These are phyloP conservation scores for Stentor coeruleus DNA, from an alignment of 73 alveolate genomes.

Conservation along the genomic window DNA sequence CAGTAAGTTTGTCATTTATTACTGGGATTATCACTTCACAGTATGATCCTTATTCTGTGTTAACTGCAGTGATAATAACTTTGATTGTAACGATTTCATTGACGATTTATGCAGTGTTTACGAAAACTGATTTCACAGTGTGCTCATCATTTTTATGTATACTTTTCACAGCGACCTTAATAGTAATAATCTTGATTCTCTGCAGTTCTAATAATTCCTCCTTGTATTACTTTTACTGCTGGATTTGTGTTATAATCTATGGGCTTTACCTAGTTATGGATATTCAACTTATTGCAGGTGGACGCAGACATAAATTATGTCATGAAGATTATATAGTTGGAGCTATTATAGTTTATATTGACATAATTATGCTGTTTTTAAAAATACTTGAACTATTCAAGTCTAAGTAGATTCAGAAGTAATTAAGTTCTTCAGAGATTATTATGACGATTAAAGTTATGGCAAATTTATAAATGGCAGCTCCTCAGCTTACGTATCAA, in stretches of 20 bases:
- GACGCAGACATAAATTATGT: constrained; percentile 46
- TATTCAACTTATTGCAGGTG: constrained; percentile 55
- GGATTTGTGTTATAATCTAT: constrained; percentile 42
- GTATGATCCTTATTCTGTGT: constrained; percentile 57
- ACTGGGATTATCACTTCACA: constrained; percentile 39
- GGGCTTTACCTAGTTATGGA: constrained; percentile 70
- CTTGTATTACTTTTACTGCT: constrained; percentile 33
- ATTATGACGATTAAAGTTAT: too few relatives aligned
- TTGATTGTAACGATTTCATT: constrained; percentile 36
- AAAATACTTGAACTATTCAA: constrained; percentile 29
- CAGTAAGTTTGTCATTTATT: constrained; percentile 43
- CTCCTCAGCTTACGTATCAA: too few relatives aligned
- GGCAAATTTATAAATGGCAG: too few relatives aligned
- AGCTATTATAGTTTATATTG: constrained; percentile 65
- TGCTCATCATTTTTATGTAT: constrained; percentile 1
- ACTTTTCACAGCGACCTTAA: background rate
- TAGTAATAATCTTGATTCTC: constrained; percentile 17
- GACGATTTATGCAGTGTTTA: constrained; percentile 43
- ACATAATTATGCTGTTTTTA: constrained; percentile 51
- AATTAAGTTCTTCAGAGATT: too few relatives aligned
- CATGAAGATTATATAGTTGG: constrained; percentile 74
- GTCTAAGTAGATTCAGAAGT: background rate
- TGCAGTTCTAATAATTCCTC: constrained; percentile 26
- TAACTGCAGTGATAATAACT: constrained; percentile 48
- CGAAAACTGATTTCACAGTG: constrained; percentile 35